A percentile compares a stretch with the other conserved stretches of the same genome.
Evolutionary conservation across 768 basidiomycete species (phyloP).

Genomic region (Tylopilus plumbeoviolaceoides): DNA sequence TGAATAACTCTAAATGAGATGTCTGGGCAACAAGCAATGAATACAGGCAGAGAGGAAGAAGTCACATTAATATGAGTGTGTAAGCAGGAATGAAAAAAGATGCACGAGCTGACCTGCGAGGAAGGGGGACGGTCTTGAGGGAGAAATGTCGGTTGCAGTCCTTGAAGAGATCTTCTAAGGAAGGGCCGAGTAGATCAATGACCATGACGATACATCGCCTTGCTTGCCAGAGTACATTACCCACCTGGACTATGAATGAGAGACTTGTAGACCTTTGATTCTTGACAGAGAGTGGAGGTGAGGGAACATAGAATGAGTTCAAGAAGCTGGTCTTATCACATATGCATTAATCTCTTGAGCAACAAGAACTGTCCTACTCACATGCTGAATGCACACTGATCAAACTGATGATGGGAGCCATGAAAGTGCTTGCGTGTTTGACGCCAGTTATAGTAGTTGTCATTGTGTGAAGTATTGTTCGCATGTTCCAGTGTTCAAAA

Average conservation of each 20-base stretch:
- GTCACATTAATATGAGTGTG: constrained; percentile 8
- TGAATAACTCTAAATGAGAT: constrained; percentile 97
- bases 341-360: too few species aligned
- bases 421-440: too few species aligned
- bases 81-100: constrained; percentile 8
- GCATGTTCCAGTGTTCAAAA: too few species aligned
- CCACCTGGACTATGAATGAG: constrained; percentile 89
- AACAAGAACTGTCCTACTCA: too few species aligned
- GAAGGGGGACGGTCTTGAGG: too few species aligned
- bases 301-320: constrained; percentile 33
- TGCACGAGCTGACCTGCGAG: constrained; percentile 93
- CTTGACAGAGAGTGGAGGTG: constrained; percentile 75
- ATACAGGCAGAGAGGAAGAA: constrained; percentile 14
- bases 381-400: too few species aligned
- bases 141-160: constrained; percentile 89
- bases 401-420: too few species aligned
- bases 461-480: too few species aligned
- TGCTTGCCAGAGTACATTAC: constrained; percentile 90
- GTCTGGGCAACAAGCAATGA: constrained; percentile 48
- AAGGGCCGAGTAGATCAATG: constrained; percentile 92
- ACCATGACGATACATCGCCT: constrained; percentile 98
- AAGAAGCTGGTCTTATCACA: too few species aligned
- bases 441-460: too few species aligned
- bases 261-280: constrained; percentile 89
- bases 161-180: constrained; percentile 82